These are phyloP conservation scores for Neofusicoccum umdonicola DNA, from an alignment of 2,329 filamentous ascomycete species.

Conservation along the genomic window DNA sequence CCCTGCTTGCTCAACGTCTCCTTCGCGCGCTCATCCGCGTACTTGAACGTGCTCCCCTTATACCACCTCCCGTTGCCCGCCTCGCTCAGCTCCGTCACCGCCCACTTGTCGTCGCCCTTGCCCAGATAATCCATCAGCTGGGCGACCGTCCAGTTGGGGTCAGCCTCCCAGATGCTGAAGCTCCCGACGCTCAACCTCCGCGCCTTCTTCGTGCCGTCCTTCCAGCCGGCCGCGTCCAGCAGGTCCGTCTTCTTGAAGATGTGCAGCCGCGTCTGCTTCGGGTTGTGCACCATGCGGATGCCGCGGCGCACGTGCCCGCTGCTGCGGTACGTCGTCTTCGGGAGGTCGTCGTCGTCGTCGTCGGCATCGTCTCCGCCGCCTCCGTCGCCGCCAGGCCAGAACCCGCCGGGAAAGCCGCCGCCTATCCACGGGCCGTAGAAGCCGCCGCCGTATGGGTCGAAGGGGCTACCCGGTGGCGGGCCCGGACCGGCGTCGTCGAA, in stretches of 20 bases:
- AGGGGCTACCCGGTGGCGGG: not conserved
- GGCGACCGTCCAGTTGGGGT: constrained; percentile 15
- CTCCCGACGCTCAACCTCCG: not conserved
- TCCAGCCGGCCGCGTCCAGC: not conserved
- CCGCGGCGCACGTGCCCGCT: not conserved
- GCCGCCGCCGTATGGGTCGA: not conserved
- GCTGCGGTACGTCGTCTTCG: not conserved
- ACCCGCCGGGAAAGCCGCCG: not conserved
- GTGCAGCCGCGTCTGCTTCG: constrained; percentile 7
- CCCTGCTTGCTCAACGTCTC: constrained; percentile 3
- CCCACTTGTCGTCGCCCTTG: constrained; percentile 10
- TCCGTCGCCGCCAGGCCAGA: not conserved
- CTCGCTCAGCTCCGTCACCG: constrained; percentile 19
- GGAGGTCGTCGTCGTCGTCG: not conserved
- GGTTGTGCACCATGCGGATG: not conserved
- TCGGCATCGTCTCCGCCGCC: not conserved
- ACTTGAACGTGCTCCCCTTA: constrained; percentile 15
- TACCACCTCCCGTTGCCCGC: constrained; percentile 15
- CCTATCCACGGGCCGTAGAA: not conserved
- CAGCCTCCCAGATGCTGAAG: constrained; percentile 9
- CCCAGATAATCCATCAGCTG: constrained; percentile 15
- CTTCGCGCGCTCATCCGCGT: not conserved
- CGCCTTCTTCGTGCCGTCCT: not conserved
- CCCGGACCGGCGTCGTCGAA: not conserved
- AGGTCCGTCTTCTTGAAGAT: constrained; percentile 6